Base-by-base conservation (phyloP, 2,329 filamentous ascomycete genomes). In the Epichloe sp. region DNA sequence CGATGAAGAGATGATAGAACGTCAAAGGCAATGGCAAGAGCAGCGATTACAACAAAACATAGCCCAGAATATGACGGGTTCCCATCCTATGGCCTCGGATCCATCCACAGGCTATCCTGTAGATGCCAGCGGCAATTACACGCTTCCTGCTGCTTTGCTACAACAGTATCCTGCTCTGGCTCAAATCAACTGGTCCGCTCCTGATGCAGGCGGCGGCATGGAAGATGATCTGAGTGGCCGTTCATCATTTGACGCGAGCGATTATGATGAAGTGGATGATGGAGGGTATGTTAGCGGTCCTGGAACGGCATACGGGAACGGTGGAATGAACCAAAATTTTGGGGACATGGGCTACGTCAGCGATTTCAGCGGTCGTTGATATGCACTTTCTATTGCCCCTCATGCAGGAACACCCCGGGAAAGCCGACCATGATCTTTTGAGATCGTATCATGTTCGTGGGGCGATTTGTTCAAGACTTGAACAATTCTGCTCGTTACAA, bases 151-250 rank as follows among this genome's bases (percentile, higher is more conserved):
- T 4, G 91, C 91, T 1, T 72, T 98, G 47, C 72, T 97, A 40
- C 86, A 86, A 17, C 93, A 97, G 62, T 97, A 96, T 66, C 93
- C 93, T 12, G 90, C 88, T 4, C 72, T 98, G n/a, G 89, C 90
- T 23, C 85, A 83, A 50, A 78, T 97, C 64, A 90, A 91, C 62
- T 97, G 91, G 90, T 77, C 78, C 17, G 64, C 69, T 11, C 63
- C 67, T 19, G 78, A 83, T 49, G 78, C 94, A 63, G 78, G 83
- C 42, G 77, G 84, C n/a, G 80, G 81, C 17, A 75, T 83, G 53
- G 84, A 89, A 41, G 85, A 88, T 47, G 86, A 88, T 54, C 68
- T 86, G n/a, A 87, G 83, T 59, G 86, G 86, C 0, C 77, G 85
- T 49, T 88, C 85, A 56, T 89, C 85, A 56, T 93, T 91, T 59